These are phyloP conservation scores for Colletotrichum sp. DNA, from an alignment of 2,329 filamentous ascomycete genomes.

Conservation along the genomic window DNA sequence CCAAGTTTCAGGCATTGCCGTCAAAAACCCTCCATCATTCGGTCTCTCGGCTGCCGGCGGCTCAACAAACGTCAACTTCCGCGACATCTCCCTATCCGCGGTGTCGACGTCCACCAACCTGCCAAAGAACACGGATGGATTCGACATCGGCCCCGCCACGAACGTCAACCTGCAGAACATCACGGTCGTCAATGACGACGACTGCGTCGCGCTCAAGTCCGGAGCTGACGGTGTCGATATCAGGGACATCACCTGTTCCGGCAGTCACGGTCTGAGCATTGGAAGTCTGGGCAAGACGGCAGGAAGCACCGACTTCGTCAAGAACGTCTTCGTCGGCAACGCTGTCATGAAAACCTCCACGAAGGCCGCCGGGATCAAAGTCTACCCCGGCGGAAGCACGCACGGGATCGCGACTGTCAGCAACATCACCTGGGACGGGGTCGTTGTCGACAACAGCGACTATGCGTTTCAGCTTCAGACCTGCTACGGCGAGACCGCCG, in stretches of 20 bases:
- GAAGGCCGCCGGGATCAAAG: constrained; percentile 51
- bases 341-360: constrained; percentile 45
- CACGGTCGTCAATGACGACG: constrained; percentile 44
- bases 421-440: constrained; percentile 43
- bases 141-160: constrained; percentile 43
- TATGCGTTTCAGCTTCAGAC: constrained; percentile 52
- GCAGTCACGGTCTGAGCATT: constrained; percentile 51
- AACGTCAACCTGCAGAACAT: constrained; percentile 39
- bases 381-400: constrained; percentile 41
- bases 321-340: constrained; percentile 44
- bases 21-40: constrained; percentile 50
- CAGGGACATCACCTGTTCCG: constrained; percentile 45
- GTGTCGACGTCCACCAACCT: constrained; percentile 40
- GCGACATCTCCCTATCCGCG: constrained; percentile 41
- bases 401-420: constrained; percentile 41
- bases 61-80: constrained; percentile 38
- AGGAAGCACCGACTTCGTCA: constrained; percentile 38
- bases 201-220: constrained; percentile 49
- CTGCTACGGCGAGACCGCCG: constrained; percentile 41
- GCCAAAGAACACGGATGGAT: constrained; percentile 47
- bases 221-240: constrained; percentile 43
- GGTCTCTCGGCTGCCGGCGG: constrained; percentile 45
- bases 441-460: constrained; percentile 41
- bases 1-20: constrained; percentile 37
- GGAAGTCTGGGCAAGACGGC: constrained; percentile 45